Conservation (phyloP, 768 basidiomycete genomes). For the Cystobasidium tubakii region DNA sequence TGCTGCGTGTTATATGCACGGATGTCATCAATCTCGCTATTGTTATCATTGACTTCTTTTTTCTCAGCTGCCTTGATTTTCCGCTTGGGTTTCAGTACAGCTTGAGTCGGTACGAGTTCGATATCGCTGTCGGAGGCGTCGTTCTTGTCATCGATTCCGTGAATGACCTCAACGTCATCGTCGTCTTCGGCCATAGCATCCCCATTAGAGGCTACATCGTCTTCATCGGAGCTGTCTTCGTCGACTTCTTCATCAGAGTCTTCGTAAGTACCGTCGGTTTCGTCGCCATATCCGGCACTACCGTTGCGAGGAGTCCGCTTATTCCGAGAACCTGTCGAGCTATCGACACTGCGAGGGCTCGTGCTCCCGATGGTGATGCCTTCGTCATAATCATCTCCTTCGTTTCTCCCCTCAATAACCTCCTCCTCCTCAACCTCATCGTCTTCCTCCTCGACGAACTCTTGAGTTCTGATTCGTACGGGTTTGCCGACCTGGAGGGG, state of each 20-base stretch:
- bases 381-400: not conserved
- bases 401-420: not conserved
- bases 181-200: slow-evolving; percentile 7
- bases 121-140: slow-evolving; percentile 4
- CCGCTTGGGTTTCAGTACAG: not conserved
- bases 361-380: not conserved
- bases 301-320: not conserved
- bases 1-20: not conserved
- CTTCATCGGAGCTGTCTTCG: not conserved
- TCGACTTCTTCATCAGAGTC: not conserved
- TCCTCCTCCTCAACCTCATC: not conserved
- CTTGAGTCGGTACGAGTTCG: not conserved
- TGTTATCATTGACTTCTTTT: not conserved
- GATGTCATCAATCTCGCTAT: not conserved
- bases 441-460: not conserved
- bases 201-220: not conserved
- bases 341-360: not conserved
- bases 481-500: not conserved
- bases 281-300: not conserved
- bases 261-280: not conserved
- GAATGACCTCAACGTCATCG: not conserved
- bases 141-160: not conserved
- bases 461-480: not conserved
- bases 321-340: not conserved
- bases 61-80: not conserved